Evolutionary conservation across 2,329 filamentous ascomycete species (phyloP), one percentile per base, ranked within the genome.

Genomic region (Fusarium solani-melongenae): DNA sequence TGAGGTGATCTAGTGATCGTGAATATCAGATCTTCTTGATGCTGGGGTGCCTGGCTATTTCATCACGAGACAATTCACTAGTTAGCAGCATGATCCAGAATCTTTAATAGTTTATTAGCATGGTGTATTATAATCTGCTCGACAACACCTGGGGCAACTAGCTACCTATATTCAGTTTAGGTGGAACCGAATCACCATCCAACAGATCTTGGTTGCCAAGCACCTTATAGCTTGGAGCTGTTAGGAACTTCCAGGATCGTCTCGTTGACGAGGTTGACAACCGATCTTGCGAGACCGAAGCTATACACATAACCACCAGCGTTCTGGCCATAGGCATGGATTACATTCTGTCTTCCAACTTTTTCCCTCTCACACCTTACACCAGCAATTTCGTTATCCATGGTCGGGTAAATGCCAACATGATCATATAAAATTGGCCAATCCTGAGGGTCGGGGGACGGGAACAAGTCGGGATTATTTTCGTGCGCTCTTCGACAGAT

Each of bases 251-350:
- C 58, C 20, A 57, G 44, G 22, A 66, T 9, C 15, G 34, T 15
- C 10, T 68, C 44, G 6, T 64, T 33, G 11, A 57, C 56, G 9
- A 64, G 46, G 22, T 61, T 53, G 3, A 60, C 44, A 10, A 68
- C 66, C 9, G 39, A 55, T 9, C 66, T 56, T 7, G 55, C 53
- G 5, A 64, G 60, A 6, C 75, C 74, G 55, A 76, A 77, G 55
- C 74, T 76, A n/a, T 67, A 67, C 6, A 75, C 71, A 29, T 77
- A 77, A 2, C 73, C 73, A 6, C 74, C 71, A n/a, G 70, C 71
- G 5, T 69, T 71, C 2, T 69, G 67, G 2, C 74, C 74, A 27
- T 76, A 76, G 1, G 69, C 69, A 12, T 76, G 73, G 7, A 76
- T 61, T 0, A 76, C 68, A 3, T 60, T 62, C 33, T 75, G 74